Base-by-base conservation (phyloP, 1,284 basidiomycete genomes). In the Malassezia restricta region DNA sequence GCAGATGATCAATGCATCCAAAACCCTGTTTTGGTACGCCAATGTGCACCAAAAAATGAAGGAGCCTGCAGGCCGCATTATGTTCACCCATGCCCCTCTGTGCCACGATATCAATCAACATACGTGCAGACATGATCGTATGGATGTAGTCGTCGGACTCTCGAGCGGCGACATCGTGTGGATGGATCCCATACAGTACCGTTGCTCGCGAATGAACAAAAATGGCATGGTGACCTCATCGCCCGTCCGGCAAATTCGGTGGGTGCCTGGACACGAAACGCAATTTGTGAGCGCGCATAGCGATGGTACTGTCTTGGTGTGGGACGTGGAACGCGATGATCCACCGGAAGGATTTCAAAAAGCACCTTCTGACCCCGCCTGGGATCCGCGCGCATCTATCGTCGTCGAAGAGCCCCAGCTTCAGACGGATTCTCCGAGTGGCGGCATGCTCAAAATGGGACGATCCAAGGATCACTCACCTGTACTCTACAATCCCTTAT, bases 101-200 rank as follows among this genome's bases (percentile, higher is more conserved):
- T 91, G 88, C 64, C 87, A 94, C 71, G 86, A 78, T 64, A 81
- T 94, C 44, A 94, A 94, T 63, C 75, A 79, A 12, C 75, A 81
- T 7, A 95, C 88, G 1, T 81, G 84, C 8, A 82, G 81, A 6
- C 77, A 83, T 5, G 84, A 87, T 47, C 80, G 82, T 40, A 76
- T 96, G 37, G 94, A 98, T 69, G 79, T 95, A 9, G 79, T 96
- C 50, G 84, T 98, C 63, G 92, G 92, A 2, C 96, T 98, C 70
- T 80, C 78, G 59, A 85, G 87, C 0, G 92, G 92, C 12, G 92
- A 98, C 74, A 77, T 98, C 24, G 76, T 98, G 46, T 62, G 62
- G 59, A 29, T 69, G 83, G 88, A 91, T 71, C 86, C 87, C 43
- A 83, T 88, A 66, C 81, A 80, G 43, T 85, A 81, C 37, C 83